Base-by-base conservation (phyloP, 768 basidiomycete species). In the Suillus alpinus region DNA sequence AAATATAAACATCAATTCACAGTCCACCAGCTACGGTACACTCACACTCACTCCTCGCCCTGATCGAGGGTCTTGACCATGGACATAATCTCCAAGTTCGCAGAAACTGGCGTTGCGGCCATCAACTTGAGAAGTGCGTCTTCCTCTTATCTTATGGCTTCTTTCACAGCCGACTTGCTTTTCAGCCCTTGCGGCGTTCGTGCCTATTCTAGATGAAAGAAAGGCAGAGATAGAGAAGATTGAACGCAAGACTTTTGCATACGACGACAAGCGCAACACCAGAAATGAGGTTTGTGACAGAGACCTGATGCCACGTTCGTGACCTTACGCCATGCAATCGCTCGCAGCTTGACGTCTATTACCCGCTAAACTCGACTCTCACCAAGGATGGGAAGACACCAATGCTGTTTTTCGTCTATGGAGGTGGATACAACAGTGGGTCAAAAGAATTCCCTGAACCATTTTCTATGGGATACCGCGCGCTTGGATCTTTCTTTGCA, bases 311-410 rank as follows among this genome's bases (percentile, higher is more conserved):
- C 16, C 59, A 32, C 44, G 44, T 14, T 5, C 12, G 32, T 13
- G 13, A 60, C 58, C 46, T 40, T 34, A 56, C 40, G 12, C 39
- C 34, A 4, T 23, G 10, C 10, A 1, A 13, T 32, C 12, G 4
- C 26, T 57, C 53, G 12, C 62, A 90, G 87, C 79, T 89, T 36
- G 88, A 89, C 64, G 75, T 89, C 0, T 91, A 89, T 68, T 89
- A 86, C 65, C 87, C 85, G 0, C 63, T 75, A 2, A 40, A 73
- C 3, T 53, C 68, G 6, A 60, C 67, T 12, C 61, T 65, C n/a
- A 64, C 69, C 6, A 65, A 68, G 6, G 58, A 60, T 20, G 66
- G 66, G 26, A 73, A 71, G 57, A 73, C 79, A 0, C 84, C 85
- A 0, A 74, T 89, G 23, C 72, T 89, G 29, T 81, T 89, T 70